These are phyloP conservation scores for Penicillium argentinense DNA, from an alignment of 495 filamentous ascomycete genomes.

Conservation along the genomic window DNA sequence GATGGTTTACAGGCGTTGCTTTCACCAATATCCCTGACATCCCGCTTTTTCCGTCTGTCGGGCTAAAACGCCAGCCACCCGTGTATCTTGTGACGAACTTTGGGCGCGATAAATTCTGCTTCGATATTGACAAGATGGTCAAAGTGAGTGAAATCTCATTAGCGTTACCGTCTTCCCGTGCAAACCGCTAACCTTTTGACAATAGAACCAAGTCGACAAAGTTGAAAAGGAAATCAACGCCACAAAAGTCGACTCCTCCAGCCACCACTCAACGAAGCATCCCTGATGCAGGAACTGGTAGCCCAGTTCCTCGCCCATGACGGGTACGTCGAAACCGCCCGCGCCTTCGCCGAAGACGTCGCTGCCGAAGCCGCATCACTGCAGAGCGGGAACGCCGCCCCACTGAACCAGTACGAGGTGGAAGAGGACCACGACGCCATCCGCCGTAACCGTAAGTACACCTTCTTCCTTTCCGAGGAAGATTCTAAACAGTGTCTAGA, in stretches of 20 bases:
- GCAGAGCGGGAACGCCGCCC: conserved; percentile 50
- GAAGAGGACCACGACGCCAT: conserved; percentile 87
- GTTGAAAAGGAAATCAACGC: conserved; percentile 56
- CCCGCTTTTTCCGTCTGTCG: conserved; percentile 79
- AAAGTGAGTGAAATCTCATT: conserved; percentile 47
- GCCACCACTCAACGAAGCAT: conserved; percentile 67
- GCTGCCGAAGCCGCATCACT: conserved; percentile 67
- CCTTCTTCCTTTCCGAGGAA: no score
- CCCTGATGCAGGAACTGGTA: conserved; percentile 79
- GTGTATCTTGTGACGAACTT: conserved; percentile 90
- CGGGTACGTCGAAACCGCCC: conserved; percentile 93
- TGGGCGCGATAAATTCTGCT: conserved; percentile 85
- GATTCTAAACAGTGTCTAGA: conserved; percentile 47
- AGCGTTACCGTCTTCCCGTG: no score
- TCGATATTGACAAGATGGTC: conserved; percentile 88
- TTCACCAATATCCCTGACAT: conserved; percentile 74
- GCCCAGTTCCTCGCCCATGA: conserved; percentile 92
- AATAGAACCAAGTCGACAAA: no score
- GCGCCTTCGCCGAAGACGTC: conserved; percentile 84
- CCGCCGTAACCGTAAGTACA: conserved; percentile 74
- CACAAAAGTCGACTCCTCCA: conserved; percentile 57
- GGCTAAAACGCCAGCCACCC: conserved; percentile 81
- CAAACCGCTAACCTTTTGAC: conserved; percentile 29
- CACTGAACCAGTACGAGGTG: conserved; percentile 63
- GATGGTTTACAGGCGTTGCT: conserved; percentile 74